Evolutionary conservation across 2,329 filamentous ascomycete genomes (phyloP).

Genomic region (Plenodomus tracheiphilus): DNA sequence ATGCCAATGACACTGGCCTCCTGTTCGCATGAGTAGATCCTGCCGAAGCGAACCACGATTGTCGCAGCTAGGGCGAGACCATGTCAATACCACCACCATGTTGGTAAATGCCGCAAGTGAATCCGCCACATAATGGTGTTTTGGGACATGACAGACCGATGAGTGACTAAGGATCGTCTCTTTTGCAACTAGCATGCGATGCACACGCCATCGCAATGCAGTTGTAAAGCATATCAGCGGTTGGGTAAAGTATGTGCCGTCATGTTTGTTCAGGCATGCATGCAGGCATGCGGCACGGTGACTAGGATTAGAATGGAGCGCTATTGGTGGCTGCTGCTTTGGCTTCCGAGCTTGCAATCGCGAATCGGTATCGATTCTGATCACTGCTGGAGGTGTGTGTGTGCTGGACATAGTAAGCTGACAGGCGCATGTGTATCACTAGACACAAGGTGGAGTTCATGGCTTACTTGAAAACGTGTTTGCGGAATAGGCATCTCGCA

Average conservation of each 20-base stretch:
- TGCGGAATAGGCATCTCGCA: background rate
- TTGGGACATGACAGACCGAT: background rate
- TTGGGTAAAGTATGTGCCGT: background rate
- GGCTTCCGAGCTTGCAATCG: background rate
- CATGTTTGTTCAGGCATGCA: background rate
- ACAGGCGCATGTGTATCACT: background rate
- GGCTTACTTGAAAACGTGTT: background rate
- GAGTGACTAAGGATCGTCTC: background rate
- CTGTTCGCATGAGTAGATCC: background rate
- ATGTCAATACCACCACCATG: background rate
- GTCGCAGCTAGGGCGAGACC: background rate
- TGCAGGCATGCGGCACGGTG: background rate
- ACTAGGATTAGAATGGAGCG: background rate
- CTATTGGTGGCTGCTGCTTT: background rate
- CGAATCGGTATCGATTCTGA: background rate
- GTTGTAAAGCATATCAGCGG: background rate
- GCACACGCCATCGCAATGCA: background rate
- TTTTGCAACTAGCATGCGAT: background rate
- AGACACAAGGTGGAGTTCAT: background rate
- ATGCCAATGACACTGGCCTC: background rate
- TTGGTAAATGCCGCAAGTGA: background rate
- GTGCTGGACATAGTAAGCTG: background rate
- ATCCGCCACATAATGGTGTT: background rate
- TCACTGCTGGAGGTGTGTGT: background rate
- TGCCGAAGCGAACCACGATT: background rate